Conservation (phyloP, 352 stramenopile genomes). For the Phytophthora meadii region DNA sequence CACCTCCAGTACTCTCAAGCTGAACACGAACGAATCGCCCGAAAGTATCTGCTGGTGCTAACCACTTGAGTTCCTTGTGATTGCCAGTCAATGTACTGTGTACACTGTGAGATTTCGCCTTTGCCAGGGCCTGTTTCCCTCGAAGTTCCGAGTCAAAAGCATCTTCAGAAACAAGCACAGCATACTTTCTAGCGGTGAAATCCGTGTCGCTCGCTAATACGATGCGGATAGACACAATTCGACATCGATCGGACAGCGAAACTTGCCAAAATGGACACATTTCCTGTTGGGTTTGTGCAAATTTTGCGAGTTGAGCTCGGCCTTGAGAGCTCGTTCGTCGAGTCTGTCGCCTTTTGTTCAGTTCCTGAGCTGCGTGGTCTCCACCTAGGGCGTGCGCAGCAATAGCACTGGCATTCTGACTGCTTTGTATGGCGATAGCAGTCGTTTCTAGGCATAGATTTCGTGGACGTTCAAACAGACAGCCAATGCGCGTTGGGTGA, state of each 20-base stretch:
- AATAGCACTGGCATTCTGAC: slow-evolving; percentile 62
- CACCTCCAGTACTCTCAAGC: slow-evolving; percentile 48
- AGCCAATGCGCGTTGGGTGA: slow-evolving; percentile 57
- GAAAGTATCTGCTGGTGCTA: slow-evolving; percentile 57
- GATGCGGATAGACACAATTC: slow-evolving; percentile 53
- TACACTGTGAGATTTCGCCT: slow-evolving; percentile 60
- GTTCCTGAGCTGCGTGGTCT: slow-evolving; percentile 22
- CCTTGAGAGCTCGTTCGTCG: slow-evolving; percentile 13
- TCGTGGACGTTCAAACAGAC: slow-evolving; percentile 61
- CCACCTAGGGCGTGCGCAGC: slow-evolving; percentile 54
- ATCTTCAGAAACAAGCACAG: slow-evolving; percentile 58
- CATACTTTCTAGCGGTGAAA: slow-evolving; percentile 41
- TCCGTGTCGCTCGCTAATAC: slow-evolving; percentile 19
- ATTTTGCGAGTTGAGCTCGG: slow-evolving; percentile 19
- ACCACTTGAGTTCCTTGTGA: slow-evolving; percentile 49
- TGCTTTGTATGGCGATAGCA: slow-evolving; percentile 58
- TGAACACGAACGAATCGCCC: slow-evolving; percentile 71
- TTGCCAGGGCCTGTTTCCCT: slow-evolving; percentile 67
- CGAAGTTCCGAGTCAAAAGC: slow-evolving; percentile 68
- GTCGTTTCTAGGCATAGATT: slow-evolving; percentile 56
- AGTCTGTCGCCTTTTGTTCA: slow-evolving; percentile 7
- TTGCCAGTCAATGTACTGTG: slow-evolving; percentile 47
- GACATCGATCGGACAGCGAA: slow-evolving; percentile 38
- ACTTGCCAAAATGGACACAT: slow-evolving; percentile 83
- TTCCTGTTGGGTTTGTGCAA: slow-evolving; percentile 76